A percentile compares a stretch with the other conserved stretches of the same genome.
These are phyloP conservation scores for Colletotrichum musicola DNA, from an alignment of 2,329 filamentous ascomycete species.

Conservation along the genomic window DNA sequence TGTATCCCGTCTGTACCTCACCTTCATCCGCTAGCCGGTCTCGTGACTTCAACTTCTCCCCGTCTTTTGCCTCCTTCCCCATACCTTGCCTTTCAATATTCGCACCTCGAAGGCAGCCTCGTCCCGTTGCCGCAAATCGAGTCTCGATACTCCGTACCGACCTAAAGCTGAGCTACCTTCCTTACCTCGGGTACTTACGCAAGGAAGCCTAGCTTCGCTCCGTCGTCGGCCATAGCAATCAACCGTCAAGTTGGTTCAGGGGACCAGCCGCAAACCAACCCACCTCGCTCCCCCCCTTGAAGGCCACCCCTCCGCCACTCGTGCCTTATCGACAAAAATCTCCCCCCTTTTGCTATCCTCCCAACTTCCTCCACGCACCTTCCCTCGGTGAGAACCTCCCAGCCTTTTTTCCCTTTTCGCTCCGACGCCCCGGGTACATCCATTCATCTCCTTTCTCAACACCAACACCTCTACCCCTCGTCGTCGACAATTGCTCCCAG, in stretches of 20 bases:
- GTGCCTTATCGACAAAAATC: conserved; percentile 8
- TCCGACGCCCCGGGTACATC: background rate
- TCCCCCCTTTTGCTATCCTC: conserved; percentile 12
- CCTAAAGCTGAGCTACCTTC: background rate
- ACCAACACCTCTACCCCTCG: background rate
- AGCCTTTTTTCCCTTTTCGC: conserved; percentile 1
- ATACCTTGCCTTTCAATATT: background rate
- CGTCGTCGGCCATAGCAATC: background rate
- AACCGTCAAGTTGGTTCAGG: conserved; percentile 2
- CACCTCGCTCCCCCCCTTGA: background rate
- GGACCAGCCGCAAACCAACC: background rate
- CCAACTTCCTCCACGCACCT: too few relatives aligned
- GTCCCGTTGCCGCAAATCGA: conserved; percentile 9
- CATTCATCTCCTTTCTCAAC: background rate
- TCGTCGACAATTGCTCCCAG: conserved; percentile 9
- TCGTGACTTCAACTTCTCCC: conserved; percentile 30
- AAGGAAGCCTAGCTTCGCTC: conserved; percentile 27
- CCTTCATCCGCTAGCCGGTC: conserved; percentile 15
- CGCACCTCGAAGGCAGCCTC: conserved; percentile 19
- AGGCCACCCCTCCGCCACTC: conserved; percentile 27
- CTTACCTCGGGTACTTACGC: conserved; percentile 1
- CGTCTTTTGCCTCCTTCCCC: background rate
- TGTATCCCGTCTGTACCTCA: background rate
- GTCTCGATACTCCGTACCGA: background rate
- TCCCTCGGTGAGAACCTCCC: conserved; percentile 1